phyloP scores from a whole-genome alignment of 202 grass and related monocot genomes.

The Elaeis oleifera region DNA sequence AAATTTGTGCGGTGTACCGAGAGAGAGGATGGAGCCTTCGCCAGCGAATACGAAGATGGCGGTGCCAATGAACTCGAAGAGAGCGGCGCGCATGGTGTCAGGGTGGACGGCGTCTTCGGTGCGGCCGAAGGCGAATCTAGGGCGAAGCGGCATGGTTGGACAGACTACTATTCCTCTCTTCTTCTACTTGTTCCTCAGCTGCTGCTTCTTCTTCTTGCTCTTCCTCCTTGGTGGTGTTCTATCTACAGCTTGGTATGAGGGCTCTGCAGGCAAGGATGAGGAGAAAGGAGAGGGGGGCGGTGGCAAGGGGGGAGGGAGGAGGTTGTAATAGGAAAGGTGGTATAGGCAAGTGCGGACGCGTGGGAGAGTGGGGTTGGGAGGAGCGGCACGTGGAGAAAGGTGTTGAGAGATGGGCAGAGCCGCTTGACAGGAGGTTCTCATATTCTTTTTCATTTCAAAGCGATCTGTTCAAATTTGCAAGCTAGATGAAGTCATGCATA shows the following conservation, averaged over 20 bases:
- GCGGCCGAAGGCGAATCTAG: conserved; percentile 58
- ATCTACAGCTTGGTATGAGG: no score
- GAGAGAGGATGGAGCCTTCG: conserved; percentile 82
- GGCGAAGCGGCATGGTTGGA: conserved; percentile 21
- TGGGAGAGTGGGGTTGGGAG: background rate
- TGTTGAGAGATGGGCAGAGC: background rate
- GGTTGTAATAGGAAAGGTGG: background rate
- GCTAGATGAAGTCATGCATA: no score
- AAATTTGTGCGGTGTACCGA: conserved; percentile 29
- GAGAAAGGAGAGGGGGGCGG: background rate
- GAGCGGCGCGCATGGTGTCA: conserved; percentile 67
- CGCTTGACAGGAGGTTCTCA: background rate
- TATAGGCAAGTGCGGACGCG: background rate
- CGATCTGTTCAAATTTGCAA: no score
- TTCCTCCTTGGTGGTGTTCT: background rate
- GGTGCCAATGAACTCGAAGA: conserved; percentile 79
- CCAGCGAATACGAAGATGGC: conserved; percentile 93
- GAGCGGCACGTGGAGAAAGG: conserved; percentile 5
- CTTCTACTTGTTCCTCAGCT: background rate
- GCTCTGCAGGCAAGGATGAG: no score
- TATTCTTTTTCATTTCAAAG: background rate
- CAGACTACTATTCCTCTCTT: background rate
- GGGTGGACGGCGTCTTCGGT: conserved; percentile 62
- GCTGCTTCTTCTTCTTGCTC: background rate
- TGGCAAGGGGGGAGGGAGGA: background rate